Conservation (phyloP, 768 basidiomycete species). For the Phanerochaete carnosa region DNA sequence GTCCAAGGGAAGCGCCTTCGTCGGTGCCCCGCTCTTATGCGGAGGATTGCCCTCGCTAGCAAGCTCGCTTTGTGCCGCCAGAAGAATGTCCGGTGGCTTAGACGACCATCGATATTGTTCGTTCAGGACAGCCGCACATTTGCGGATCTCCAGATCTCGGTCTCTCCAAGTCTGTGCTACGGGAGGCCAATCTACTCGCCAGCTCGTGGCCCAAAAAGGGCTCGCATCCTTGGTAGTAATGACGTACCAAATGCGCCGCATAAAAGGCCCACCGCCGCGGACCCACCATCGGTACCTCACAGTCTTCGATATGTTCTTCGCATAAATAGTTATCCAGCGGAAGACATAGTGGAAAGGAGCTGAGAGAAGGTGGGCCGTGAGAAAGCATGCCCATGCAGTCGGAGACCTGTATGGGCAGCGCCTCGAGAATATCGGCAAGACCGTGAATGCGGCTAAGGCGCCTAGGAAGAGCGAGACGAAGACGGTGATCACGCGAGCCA, state of each 20-base stretch:
- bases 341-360: neutral
- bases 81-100: neutral
- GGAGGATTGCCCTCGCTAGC: neutral
- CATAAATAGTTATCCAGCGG: no score
- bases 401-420: constrained; percentile 6
- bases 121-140: neutral
- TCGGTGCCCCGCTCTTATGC: neutral
- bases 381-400: neutral
- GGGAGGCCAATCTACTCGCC: no score
- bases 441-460: neutral
- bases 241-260: no score
- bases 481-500: neutral
- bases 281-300: no score
- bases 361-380: neutral
- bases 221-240: neutral
- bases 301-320: no score
- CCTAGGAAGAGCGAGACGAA: neutral
- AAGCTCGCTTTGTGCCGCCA: neutral
- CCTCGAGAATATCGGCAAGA: neutral
- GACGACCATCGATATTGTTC: no score
- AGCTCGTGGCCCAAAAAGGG: no score
- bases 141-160: neutral
- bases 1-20: neutral
- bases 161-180: neutral
- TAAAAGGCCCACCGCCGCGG: no score